Evolutionary conservation across 495 filamentous ascomycete genomes (phyloP).

Genomic region (Massariosphaeria phaeospora): DNA sequence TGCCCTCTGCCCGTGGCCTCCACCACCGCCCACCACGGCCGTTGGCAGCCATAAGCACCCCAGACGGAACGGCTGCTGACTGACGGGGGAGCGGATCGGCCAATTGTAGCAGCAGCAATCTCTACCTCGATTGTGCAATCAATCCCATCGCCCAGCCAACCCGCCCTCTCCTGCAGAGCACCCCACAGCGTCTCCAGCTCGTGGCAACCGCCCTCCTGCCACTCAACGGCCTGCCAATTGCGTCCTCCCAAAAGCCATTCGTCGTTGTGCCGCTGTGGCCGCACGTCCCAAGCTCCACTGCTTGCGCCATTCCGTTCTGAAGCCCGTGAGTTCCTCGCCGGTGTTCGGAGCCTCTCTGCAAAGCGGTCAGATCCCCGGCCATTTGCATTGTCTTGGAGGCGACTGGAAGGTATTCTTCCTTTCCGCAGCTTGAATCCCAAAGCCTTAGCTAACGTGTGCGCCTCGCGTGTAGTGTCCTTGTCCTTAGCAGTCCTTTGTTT

Average conservation of each 20-base stretch:
- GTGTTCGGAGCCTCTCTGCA: constrained; percentile 24
- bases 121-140: neutral
- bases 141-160: constrained; percentile 2
- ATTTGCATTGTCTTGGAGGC: neutral
- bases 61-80: too few relatives aligned
- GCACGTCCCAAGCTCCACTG: constrained; percentile 1
- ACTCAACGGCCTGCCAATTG: constrained; percentile 16
- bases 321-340: constrained; percentile 25
- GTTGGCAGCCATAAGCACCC: constrained; percentile 1
- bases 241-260: neutral
- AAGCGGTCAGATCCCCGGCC: neutral
- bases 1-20: neutral
- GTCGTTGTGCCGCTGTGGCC: neutral
- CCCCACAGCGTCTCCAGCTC: constrained; percentile 8
- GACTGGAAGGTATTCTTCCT: constrained; percentile 13
- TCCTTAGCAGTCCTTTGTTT: constrained; percentile 28
- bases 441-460: constrained; percentile 16
- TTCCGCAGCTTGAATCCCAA: neutral
- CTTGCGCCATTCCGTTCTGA: constrained; percentile 10
- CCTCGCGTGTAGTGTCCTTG: constrained; percentile 18
- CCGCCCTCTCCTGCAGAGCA: neutral
- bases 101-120: neutral
- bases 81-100: neutral
- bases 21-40: neutral
- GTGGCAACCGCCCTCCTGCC: constrained; percentile 6